Percentiles rank a stretch among this genome's conserved stretches.
These are phyloP conservation scores for Zalaria sp. DNA, from an alignment of 2,329 filamentous ascomycete species.

Conservation along the genomic window DNA sequence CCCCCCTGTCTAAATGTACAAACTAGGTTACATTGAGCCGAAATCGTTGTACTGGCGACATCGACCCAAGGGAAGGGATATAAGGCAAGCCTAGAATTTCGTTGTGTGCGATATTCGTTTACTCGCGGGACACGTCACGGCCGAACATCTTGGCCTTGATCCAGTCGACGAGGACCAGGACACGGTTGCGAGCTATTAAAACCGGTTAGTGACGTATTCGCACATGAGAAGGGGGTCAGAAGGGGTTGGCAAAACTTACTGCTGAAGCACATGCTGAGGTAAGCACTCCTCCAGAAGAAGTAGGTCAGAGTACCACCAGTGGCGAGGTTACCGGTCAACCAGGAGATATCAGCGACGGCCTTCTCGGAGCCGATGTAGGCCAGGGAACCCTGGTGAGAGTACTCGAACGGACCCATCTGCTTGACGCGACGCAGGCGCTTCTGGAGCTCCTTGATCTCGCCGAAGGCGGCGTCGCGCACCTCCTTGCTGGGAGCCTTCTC, in stretches of 20 bases:
- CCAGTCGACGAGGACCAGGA: slow-evolving; percentile 90
- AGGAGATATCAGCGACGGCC: slow-evolving; percentile 92
- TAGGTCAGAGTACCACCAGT: slow-evolving; percentile 81
- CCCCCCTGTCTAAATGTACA: too few relatives aligned
- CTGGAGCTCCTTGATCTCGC: slow-evolving; percentile 76
- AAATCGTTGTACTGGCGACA: too few relatives aligned
- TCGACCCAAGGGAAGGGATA: too few relatives aligned
- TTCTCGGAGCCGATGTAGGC: slow-evolving; percentile 98
- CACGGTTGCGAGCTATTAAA: slow-evolving; percentile 77
- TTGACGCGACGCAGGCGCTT: slow-evolving; percentile 78
- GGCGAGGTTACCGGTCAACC: slow-evolving; percentile 94
- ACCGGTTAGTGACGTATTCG: slow-evolving; percentile 2
- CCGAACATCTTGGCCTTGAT: slow-evolving; percentile 93
- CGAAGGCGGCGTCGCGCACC: slow-evolving; percentile 41
- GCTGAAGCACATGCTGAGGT: slow-evolving; percentile 99
- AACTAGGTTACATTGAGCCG: too few relatives aligned
- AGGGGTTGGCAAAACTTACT: slow-evolving; percentile 66
- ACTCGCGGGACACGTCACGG: slow-evolving; percentile 82
- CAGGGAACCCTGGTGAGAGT: slow-evolving; percentile 91
- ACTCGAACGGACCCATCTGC: slow-evolving; percentile 94
- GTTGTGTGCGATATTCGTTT: too few relatives aligned
- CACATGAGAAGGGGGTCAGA: neutral
- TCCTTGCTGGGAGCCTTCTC: slow-evolving; percentile 55
- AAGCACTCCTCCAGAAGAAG: slow-evolving; percentile 95
- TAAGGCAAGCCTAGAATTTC: too few relatives aligned